Evolutionary conservation across 1,284 basidiomycete genomes (phyloP).

Genomic region (Agaricales sp.): DNA sequence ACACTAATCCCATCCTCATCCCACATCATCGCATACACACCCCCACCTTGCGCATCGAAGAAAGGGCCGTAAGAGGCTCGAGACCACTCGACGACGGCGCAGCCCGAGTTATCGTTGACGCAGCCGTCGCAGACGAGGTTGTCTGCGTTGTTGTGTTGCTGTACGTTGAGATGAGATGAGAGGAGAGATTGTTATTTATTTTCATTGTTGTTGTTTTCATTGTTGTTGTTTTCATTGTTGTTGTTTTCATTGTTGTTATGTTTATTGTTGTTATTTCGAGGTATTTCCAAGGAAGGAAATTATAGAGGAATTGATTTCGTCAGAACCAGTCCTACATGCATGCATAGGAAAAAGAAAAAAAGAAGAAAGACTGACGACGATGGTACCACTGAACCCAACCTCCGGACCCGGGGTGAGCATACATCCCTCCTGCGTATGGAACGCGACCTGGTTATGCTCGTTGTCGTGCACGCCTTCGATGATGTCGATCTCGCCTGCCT

Average conservation of each 20-base stretch:
- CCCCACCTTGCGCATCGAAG: slow-evolving; percentile 66
- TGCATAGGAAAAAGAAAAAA: background rate
- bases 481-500: slow-evolving; percentile 40
- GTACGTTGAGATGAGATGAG: background rate
- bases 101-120: slow-evolving; percentile 49
- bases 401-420: slow-evolving; percentile 25
- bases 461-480: slow-evolving; percentile 47
- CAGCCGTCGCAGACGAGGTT: slow-evolving; percentile 46
- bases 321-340: slow-evolving; percentile 2
- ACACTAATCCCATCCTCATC: slow-evolving; percentile 61
- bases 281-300: too few species aligned
- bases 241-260: too few species aligned
- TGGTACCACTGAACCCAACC: slow-evolving; percentile 44
- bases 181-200: too few species aligned
- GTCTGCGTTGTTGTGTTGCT: slow-evolving; percentile 28
- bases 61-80: slow-evolving; percentile 61
- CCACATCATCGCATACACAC: slow-evolving; percentile 74
- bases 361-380: slow-evolving; percentile 31
- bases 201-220: too few species aligned
- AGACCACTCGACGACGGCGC: slow-evolving; percentile 62
- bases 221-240: too few species aligned
- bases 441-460: slow-evolving; percentile 36
- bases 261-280: too few species aligned
- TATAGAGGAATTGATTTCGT: too few species aligned
- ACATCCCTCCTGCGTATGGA: slow-evolving; percentile 45